Percentiles rank a stretch among this genome's conserved stretches.
These are phyloP conservation scores for Exobasidium rhododendri DNA, from an alignment of 1,284 basidiomycete species.

Conservation along the genomic window DNA sequence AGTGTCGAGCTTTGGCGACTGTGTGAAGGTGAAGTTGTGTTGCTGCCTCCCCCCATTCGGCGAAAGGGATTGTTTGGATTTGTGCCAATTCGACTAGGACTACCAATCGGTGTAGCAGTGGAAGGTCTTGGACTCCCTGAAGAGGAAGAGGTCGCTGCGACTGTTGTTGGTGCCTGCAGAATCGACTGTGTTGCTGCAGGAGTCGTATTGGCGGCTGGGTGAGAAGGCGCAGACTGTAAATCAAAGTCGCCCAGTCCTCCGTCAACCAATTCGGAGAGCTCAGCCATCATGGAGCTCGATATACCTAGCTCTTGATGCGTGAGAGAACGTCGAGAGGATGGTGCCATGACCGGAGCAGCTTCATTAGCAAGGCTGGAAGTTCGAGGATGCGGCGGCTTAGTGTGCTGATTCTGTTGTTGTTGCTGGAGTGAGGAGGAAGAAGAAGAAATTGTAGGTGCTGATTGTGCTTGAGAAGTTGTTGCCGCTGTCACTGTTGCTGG, in stretches of 20 bases:
- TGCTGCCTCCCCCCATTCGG: slow-evolving; percentile 4
- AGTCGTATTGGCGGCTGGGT: slow-evolving; percentile 23
- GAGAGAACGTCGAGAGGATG: background rate
- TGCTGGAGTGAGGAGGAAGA: background rate
- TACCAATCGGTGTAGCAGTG: slow-evolving; percentile 14
- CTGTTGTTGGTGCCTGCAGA: background rate
- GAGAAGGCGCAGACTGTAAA: slow-evolving; percentile 12
- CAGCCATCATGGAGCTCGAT: slow-evolving; percentile 34
- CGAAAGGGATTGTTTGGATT: slow-evolving; percentile 45
- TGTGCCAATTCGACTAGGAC: slow-evolving; percentile 18
- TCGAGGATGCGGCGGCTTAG: slow-evolving; percentile 4
- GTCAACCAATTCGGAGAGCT: slow-evolving; percentile 41
- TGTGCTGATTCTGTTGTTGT: background rate
- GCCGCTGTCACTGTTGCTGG: slow-evolving; percentile 3
- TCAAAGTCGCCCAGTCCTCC: slow-evolving; percentile 12
- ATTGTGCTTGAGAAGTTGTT: background rate
- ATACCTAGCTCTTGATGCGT: slow-evolving; percentile 23
- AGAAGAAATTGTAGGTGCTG: slow-evolving; percentile 7
- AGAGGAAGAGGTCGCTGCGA: slow-evolving; percentile 12
- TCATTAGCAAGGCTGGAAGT: background rate
- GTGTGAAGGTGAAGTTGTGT: background rate
- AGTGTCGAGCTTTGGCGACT: slow-evolving; percentile 4
- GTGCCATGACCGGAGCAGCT: slow-evolving; percentile 2
- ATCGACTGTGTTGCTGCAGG: slow-evolving; percentile 4
- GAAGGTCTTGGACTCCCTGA: slow-evolving; percentile 9